These are phyloP conservation scores for Blumeriella jaapii DNA, from an alignment of 2,329 filamentous ascomycete species.

Conservation along the genomic window DNA sequence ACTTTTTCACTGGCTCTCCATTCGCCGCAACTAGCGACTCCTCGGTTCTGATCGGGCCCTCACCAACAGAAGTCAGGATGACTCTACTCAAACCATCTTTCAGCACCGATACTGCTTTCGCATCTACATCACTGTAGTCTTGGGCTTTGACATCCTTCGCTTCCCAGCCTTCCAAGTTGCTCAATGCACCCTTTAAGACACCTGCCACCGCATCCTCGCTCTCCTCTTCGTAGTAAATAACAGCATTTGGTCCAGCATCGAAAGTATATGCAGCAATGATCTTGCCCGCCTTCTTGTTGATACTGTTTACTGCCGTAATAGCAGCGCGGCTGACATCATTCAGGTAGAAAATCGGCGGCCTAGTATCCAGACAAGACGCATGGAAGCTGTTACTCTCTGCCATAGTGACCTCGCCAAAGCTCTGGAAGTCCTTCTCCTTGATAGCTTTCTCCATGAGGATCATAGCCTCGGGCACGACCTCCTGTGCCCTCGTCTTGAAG, in stretches of 20 bases:
- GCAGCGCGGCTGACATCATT: constrained; percentile 86
- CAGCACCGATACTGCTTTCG: constrained; percentile 52
- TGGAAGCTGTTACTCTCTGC: constrained; percentile 96
- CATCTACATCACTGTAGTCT: constrained; percentile 48
- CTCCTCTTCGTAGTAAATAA: constrained; percentile 87
- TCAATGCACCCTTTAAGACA: constrained; percentile 59
- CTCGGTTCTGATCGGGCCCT: constrained; percentile 72
- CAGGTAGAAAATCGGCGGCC: constrained; percentile 97
- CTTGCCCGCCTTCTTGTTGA: constrained; percentile 71
- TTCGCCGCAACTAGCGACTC: constrained; percentile 63
- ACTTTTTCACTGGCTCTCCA: constrained; percentile 32
- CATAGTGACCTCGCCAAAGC: constrained; percentile 88
- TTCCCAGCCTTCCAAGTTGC: constrained; percentile 60
- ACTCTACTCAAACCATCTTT: constrained; percentile 76
- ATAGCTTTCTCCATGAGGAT: constrained; percentile 74
- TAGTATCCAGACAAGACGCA: constrained; percentile 85
- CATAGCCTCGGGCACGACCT: constrained; percentile 78
- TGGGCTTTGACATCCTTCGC: constrained; percentile 37
- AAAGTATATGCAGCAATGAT: constrained; percentile 91
- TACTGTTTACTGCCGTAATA: constrained; percentile 76
- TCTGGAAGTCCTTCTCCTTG: constrained; percentile 64
- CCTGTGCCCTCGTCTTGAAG: constrained; percentile 63
- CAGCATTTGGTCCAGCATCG: constrained; percentile 92
- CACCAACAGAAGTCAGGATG: constrained; percentile 84
- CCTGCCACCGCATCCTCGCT: constrained; percentile 64